Conservation (phyloP, 2,329 filamentous ascomycete species). For the Cladosporium sp. region DNA sequence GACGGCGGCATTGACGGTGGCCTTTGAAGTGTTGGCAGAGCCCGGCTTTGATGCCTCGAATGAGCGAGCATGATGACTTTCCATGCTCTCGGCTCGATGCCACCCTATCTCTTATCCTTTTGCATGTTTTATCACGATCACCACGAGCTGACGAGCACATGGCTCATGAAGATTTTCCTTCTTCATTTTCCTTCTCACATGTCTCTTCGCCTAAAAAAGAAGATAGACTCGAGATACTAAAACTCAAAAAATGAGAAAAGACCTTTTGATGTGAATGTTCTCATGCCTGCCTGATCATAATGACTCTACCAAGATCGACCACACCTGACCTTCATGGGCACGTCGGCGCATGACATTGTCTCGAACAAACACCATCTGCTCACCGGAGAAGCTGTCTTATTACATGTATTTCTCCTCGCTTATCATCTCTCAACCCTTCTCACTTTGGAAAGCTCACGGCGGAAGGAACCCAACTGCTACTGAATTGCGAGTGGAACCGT, state of each 20-base stretch:
- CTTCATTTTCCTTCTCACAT: background rate
- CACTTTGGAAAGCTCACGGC: no score
- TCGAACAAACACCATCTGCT: no score
- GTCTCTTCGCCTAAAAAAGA: constrained; percentile 4
- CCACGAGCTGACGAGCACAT: constrained; percentile 8
- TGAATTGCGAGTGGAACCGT: no score
- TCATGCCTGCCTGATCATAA: no score
- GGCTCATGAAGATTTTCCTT: background rate
- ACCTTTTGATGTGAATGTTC: no score
- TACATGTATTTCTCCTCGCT: no score
- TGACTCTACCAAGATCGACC: no score
- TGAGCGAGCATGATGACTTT: background rate
- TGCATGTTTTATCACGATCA: background rate
- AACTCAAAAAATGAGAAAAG: background rate
- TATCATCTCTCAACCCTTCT: no score
- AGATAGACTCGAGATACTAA: constrained; percentile 8
- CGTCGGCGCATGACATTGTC: no score
- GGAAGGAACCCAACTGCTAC: no score
- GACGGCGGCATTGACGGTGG: constrained; percentile 29
- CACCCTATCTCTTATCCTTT: background rate
- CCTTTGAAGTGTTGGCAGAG: background rate
- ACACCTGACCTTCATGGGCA: no score
- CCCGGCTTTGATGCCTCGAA: background rate
- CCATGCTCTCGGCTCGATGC: background rate
- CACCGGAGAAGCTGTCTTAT: no score